These are phyloP conservation scores for Cyclotella baltica DNA, from an alignment of 108 stramenopile species.

Conservation along the genomic window DNA sequence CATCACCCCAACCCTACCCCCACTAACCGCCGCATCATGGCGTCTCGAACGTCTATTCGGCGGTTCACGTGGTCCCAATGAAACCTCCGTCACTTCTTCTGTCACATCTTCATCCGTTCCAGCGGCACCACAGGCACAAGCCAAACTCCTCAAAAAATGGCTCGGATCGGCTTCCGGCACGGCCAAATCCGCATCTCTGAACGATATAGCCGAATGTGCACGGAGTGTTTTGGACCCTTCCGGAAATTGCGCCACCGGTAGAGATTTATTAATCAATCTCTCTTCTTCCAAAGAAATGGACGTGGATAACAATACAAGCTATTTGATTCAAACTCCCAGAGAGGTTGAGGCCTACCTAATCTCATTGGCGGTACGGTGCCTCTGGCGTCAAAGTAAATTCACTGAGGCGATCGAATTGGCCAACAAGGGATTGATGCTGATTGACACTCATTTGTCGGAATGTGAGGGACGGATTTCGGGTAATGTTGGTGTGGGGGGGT, in stretches of 20 bases:
- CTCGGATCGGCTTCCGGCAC: conserved; percentile 80
- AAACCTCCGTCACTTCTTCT: neutral
- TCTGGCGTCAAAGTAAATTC: conserved; percentile 64
- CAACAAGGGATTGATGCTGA: conserved; percentile 59
- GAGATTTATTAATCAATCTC: conserved; percentile 50
- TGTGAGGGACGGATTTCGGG: conserved; percentile 14
- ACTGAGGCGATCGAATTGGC: conserved; percentile 55
- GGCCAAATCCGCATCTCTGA: conserved; percentile 60
- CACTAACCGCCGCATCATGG: conserved; percentile 69
- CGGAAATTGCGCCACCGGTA: conserved; percentile 50
- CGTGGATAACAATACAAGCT: neutral
- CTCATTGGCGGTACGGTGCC: conserved; percentile 67
- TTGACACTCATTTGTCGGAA: conserved; percentile 60
- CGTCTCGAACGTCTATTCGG: conserved; percentile 81
- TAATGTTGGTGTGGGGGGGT: conserved; percentile 45
- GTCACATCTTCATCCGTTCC: neutral
- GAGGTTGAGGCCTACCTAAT: conserved; percentile 83
- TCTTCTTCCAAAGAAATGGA: neutral
- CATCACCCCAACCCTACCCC: neutral
- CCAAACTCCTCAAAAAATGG: conserved; percentile 87
- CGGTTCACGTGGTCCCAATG: conserved; percentile 47
- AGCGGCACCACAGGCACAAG: neutral
- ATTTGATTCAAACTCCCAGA: conserved; percentile 55
- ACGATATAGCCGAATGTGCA: conserved; percentile 62
- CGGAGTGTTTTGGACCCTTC: conserved; percentile 61